Base-by-base conservation (phyloP, 1,284 basidiomycete genomes). In the Neolentinus lepideus region DNA sequence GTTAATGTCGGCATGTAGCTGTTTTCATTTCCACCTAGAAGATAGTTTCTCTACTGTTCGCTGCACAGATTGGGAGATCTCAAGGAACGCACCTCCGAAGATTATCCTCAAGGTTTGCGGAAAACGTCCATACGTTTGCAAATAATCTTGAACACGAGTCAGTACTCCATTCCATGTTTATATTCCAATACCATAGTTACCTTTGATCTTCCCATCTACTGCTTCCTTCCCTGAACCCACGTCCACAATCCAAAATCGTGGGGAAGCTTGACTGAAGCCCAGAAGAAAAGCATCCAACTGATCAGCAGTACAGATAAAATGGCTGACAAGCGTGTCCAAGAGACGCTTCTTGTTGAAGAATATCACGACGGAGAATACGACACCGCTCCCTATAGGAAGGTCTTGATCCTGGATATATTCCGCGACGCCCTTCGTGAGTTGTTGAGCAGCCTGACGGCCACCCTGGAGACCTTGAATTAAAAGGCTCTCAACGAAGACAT, bases 61-160 rank as follows among this genome's bases (percentile, higher is more conserved):
- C 45, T 21, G 36, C 10, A 55, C 19, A 26, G 24, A 45, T 35
- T 29, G 2, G 6, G 26, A 24, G n/a, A 56, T 36, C 24, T 31
- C 38, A 35, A 29, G 10, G 51, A 25, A 62, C 77, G 63, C 62
- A 84, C 88, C 83, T 53, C 81, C 82, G 64, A 90, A 78, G 67
- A 90, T 85, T 47, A 92, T 74, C 51, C 83, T 81, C 51, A 85
- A 72, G 31, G 86, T 91, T 66, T 92, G 88, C 9, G 84, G 80
- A 63, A 92, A 85, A 57, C 79, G 77, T 48, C 80, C 74, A 66
- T 84, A 91, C n/a, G 88, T 85, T 67, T 85, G 78, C 36, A 92
- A 69, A 65, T 88, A 83, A 67, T 90, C 90, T 91, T 6, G 43
- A 55, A 51, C 53, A 43, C 38, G 51, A 58, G 48, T 48, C 46